Base-by-base conservation (phyloP, 768 basidiomycete genomes). In the Melanogaster broomeanus region DNA sequence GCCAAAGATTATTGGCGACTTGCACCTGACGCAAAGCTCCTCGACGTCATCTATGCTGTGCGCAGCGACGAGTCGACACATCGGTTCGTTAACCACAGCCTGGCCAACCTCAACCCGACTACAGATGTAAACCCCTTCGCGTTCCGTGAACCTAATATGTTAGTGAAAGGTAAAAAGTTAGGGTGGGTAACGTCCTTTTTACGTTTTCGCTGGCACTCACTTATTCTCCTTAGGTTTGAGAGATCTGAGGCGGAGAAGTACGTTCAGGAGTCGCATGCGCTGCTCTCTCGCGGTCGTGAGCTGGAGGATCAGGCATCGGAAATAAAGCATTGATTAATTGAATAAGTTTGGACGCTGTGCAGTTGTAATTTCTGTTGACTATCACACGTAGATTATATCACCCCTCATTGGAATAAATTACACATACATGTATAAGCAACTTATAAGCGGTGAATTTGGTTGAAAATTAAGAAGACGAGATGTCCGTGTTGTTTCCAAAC, bases 1-100 rank as follows among this genome's bases (percentile, higher is more conserved):
- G 89, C 95, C 8, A 93, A 91, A 55, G 94, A 98, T 65, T 98
- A 98, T 71, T 98, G 96, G 93, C 83, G 93, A 21, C 77, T 96
- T 28, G 64, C 68, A 3, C 72, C 80, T 3, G 67, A 88, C 59
- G 89, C 93, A 0, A 93, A 81, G 60, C 72, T 98, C 52, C 74
- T 92, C 18, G 96, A 98, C 61, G 87, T 96, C 42, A 78, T 98
- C 43, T 91, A 91, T 62, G 93, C 93, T 30, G 90, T 98, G 30
- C 81, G 95, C 60, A 92, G 90, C 15, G 95, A 98, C 68, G 95
- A 98, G 67, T 82, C 89, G 1, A 93, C 90, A 1, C 95, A 98
- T 63, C 79, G 93, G 44, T 98, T 98, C 62, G 93, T 96, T 57
- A 98, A 98, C 70, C 96, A 98, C 73, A 91, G 89, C 51, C 76